Conservation (phyloP, 2,329 filamentous ascomycete genomes). For the Penicillium aurantiogriseum region DNA sequence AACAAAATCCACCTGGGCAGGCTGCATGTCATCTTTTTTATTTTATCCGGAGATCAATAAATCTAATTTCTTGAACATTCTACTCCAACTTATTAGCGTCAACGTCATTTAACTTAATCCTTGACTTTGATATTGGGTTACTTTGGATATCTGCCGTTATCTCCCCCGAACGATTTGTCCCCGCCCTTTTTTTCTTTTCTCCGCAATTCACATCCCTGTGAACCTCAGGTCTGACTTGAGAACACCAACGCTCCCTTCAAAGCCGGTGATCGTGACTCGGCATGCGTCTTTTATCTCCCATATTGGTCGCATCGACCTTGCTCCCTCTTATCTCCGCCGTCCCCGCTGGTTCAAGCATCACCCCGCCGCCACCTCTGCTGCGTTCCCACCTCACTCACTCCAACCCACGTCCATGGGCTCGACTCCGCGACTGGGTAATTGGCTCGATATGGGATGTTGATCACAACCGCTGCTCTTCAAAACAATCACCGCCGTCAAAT, state of each 20-base stretch:
- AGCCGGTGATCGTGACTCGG: background rate
- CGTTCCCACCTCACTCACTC: constrained; percentile 31
- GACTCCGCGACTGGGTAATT: constrained; percentile 44
- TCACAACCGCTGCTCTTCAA: constrained; percentile 24
- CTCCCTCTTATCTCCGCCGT: constrained; percentile 29
- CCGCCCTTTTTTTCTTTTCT: background rate
- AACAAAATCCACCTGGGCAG: background rate
- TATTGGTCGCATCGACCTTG: constrained; percentile 21
- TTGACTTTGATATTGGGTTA: too few relatives aligned
- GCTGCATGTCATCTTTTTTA: background rate
- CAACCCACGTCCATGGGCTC: constrained; percentile 37
- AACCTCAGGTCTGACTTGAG: constrained; percentile 5
- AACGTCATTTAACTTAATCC: background rate
- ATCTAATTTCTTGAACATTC: background rate
- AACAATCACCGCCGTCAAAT: constrained; percentile 36
- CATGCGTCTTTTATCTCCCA: constrained; percentile 11
- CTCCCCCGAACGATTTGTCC: background rate
- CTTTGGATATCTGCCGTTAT: background rate
- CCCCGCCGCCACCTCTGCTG: constrained; percentile 32
- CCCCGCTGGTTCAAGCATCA: constrained; percentile 39
- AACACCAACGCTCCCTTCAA: constrained; percentile 5
- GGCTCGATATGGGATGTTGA: constrained; percentile 44
- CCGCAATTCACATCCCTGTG: background rate
- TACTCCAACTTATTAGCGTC: background rate
- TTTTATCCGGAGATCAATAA: background rate